phyloP scores from a whole-genome alignment of 2,329 filamentous ascomycete species.

The Fusarium domesticum region DNA sequence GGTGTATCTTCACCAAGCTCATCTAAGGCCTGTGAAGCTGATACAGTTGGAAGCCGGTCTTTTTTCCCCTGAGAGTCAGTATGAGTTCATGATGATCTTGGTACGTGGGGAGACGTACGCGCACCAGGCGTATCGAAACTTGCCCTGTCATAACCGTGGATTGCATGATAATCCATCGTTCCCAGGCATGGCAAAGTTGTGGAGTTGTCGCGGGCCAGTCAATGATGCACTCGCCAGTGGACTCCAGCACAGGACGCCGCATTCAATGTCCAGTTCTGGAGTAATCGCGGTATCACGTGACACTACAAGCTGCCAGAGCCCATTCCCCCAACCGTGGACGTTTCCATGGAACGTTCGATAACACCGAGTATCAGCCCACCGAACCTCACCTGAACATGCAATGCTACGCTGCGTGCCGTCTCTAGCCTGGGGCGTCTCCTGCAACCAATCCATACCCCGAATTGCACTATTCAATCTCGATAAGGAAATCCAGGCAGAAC shows the following conservation, averaged over 20 bases:
- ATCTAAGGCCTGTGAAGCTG: conserved; percentile 68
- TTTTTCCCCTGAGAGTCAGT: conserved; percentile 11
- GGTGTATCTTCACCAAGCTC: conserved; percentile 51
- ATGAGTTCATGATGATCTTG: conserved; percentile 2
- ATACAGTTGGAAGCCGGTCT: conserved; percentile 77
- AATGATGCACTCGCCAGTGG: conserved; percentile 18
- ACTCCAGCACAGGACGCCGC: conserved; percentile 1
- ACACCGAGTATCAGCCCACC: conserved; percentile 13
- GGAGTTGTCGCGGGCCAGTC: conserved; percentile 15
- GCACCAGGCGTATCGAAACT: conserved; percentile 57
- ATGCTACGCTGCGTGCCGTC: conserved; percentile 1
- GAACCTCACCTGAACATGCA: conserved; percentile 11
- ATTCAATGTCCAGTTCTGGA: conserved; percentile 3
- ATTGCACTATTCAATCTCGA: conserved; percentile 11
- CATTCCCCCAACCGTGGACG: conserved; percentile 4
- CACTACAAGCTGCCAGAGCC: too few relatives aligned
- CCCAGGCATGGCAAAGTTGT: conserved; percentile 22
- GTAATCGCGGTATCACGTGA: conserved; percentile 21
- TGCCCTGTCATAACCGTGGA: conserved; percentile 59
- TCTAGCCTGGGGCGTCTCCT: background rate
- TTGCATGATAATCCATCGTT: conserved; percentile 56
- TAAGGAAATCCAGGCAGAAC: conserved; percentile 11
- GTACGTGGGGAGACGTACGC: conserved; percentile 40
- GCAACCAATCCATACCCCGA: conserved; percentile 5
- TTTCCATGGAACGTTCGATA: conserved; percentile 20